These are phyloP conservation scores for Cutaneotrichosporon arboriforme DNA, from an alignment of 1,284 basidiomycete species.

Conservation along the genomic window DNA sequence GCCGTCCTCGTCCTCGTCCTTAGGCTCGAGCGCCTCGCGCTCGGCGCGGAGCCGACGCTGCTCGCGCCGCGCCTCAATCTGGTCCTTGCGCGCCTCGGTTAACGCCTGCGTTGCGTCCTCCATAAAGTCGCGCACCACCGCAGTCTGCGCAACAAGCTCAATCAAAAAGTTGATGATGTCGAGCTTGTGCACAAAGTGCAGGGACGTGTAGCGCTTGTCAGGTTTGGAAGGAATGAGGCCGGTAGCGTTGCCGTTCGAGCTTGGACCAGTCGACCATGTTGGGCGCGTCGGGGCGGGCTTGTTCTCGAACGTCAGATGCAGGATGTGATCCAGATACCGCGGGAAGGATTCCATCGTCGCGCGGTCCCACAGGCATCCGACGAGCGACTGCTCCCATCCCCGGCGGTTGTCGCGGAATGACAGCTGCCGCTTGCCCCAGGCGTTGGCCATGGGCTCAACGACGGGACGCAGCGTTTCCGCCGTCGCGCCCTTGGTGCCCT, in stretches of 20 bases:
- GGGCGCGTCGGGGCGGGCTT: conserved; percentile 44
- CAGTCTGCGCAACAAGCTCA: conserved; percentile 83
- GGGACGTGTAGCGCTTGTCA: conserved; percentile 63
- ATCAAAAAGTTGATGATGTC: conserved; percentile 81
- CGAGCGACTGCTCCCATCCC: conserved; percentile 71
- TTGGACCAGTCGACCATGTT: conserved; percentile 44
- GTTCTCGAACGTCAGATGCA: conserved; percentile 63
- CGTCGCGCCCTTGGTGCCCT: conserved; percentile 45
- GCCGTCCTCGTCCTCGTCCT: conserved; percentile 59
- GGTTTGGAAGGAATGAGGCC: conserved; percentile 48
- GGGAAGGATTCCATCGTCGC: conserved; percentile 70
- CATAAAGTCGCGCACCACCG: conserved; percentile 77
- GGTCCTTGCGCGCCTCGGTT: conserved; percentile 89
- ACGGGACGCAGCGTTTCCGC: conserved; percentile 41
- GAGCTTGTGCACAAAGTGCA: conserved; percentile 74
- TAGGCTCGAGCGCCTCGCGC: conserved; percentile 40
- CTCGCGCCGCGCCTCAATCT: conserved; percentile 84
- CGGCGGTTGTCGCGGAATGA: conserved; percentile 35
- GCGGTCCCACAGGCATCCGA: conserved; percentile 87
- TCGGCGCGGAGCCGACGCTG: conserved; percentile 67
- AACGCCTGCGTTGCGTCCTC: conserved; percentile 83
- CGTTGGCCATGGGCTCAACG: conserved; percentile 24
- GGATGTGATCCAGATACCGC: conserved; percentile 65
- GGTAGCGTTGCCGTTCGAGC: conserved; percentile 38
- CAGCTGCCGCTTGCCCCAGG: conserved; percentile 37